phyloP scores from a whole-genome alignment of 371 early-diverging fungal genomes.

The Syncephalis fuscata region DNA sequence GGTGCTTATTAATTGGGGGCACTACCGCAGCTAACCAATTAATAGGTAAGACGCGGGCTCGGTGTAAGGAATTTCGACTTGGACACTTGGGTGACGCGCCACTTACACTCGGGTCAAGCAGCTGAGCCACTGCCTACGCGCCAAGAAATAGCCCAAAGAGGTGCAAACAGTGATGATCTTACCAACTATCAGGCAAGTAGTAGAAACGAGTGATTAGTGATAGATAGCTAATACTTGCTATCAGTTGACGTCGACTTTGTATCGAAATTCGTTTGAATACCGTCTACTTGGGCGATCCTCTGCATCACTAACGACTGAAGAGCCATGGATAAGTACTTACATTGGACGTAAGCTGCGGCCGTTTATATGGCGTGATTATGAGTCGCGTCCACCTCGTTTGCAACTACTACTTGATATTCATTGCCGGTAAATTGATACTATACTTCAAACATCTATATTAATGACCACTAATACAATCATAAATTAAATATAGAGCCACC shows the following conservation, averaged over 20 bases:
- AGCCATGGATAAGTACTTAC: conserved; percentile 36
- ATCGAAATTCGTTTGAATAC: conserved; percentile 49
- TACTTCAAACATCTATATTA: no score
- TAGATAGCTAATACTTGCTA: no score
- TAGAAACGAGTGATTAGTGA: no score
- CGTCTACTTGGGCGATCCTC: neutral
- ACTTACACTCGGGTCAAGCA: no score
- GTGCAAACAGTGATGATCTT: no score
- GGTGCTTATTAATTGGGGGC: neutral
- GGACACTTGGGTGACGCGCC: neutral
- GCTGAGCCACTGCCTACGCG: no score
- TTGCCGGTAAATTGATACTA: conserved; percentile 1
- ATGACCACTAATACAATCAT: no score
- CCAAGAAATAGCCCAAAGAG: no score
- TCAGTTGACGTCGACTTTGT: conserved; percentile 27
- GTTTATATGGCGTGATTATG: conserved; percentile 14
- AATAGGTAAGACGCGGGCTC: neutral
- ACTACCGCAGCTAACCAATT: neutral
- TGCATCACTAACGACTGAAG: conserved; percentile 29
- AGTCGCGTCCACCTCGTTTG: conserved; percentile 1
- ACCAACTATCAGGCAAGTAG: no score
- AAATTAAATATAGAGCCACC: no score
- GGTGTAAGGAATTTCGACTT: neutral
- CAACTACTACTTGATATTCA: conserved; percentile 2
- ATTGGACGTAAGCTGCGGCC: conserved; percentile 45